Evolutionary conservation across 768 basidiomycete species (phyloP).

Genomic region (Plicaturopsis crispa): DNA sequence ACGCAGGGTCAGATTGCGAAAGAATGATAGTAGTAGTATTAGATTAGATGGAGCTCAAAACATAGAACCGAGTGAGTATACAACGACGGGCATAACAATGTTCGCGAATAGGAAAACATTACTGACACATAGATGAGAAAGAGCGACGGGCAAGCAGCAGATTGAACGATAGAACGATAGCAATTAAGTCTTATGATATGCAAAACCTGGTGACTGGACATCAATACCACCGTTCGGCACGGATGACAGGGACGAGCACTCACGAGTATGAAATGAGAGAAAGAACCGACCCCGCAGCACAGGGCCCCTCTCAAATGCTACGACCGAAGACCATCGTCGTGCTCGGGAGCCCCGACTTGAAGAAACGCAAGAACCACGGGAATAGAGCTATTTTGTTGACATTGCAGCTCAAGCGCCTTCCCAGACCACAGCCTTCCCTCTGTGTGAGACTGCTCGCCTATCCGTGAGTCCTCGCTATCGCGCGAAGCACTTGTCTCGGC

Average conservation of each 20-base stretch:
- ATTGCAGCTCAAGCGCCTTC: constrained; percentile 77
- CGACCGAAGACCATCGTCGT: constrained; percentile 17
- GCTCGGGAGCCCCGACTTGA: constrained; percentile 40
- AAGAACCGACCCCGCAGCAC: constrained; percentile 5
- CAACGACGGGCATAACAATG: no score
- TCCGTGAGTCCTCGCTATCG: constrained; percentile 19
- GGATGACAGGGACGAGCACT: not conserved
- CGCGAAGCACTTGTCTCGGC: constrained; percentile 12
- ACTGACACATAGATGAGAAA: no score
- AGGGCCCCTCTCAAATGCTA: constrained; percentile 8
- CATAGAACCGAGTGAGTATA: no score
- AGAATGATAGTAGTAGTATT: no score
- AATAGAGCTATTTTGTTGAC: constrained; percentile 86
- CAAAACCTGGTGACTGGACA: no score
- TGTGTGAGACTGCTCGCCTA: constrained; percentile 15
- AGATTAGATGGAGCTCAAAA: no score
- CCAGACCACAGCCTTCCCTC: constrained; percentile 64
- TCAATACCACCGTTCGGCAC: no score
- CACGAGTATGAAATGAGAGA: not conserved
- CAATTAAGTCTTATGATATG: no score
- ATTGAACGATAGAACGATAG: no score
- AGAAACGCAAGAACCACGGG: constrained; percentile 64
- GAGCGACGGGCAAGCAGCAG: no score
- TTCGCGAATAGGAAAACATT: no score
- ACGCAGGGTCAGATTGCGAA: no score